Conservation (phyloP, 1,284 basidiomycete species). For the Leucoagaricus sp. region DNA sequence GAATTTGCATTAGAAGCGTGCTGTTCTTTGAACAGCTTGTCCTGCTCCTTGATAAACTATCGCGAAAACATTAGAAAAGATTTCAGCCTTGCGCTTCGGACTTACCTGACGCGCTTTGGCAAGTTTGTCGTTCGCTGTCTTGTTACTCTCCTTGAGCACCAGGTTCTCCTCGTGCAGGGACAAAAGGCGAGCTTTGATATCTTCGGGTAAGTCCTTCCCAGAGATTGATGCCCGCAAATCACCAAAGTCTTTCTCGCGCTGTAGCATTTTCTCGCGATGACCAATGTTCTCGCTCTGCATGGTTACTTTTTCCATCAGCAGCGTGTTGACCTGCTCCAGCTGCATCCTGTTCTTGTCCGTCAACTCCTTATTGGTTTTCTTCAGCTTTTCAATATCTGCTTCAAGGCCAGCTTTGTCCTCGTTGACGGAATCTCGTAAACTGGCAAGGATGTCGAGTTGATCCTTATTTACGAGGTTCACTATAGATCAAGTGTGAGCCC, state of each 20-base stretch:
- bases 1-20: slow-evolving; percentile 50
- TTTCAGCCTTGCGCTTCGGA: no score
- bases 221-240: slow-evolving; percentile 67
- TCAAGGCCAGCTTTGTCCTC: slow-evolving; percentile 83
- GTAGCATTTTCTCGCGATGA: slow-evolving; percentile 81
- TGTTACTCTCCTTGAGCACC: slow-evolving; percentile 69
- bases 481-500: slow-evolving; percentile 28
- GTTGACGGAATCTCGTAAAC: slow-evolving; percentile 85
- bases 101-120: slow-evolving; percentile 75
- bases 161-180: slow-evolving; percentile 79
- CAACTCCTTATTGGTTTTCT: slow-evolving; percentile 70
- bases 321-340: slow-evolving; percentile 84
- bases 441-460: slow-evolving; percentile 80
- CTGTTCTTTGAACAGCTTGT: slow-evolving; percentile 83
- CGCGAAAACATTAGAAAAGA: slow-evolving; percentile 1
- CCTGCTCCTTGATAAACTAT: slow-evolving; percentile 91
- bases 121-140: slow-evolving; percentile 77
- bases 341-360: slow-evolving; percentile 89
- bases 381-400: slow-evolving; percentile 63
- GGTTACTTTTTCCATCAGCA: slow-evolving; percentile 90
- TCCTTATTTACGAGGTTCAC: slow-evolving; percentile 86
- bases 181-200: slow-evolving; percentile 76
- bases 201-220: slow-evolving; percentile 78
- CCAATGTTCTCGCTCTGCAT: slow-evolving; percentile 87
- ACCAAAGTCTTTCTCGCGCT: slow-evolving; percentile 81